Percentiles rank a stretch among this genome's conserved stretches.
Evolutionary conservation across 768 basidiomycete genomes (phyloP).

Genomic region (Leucogyrophana mollusca): DNA sequence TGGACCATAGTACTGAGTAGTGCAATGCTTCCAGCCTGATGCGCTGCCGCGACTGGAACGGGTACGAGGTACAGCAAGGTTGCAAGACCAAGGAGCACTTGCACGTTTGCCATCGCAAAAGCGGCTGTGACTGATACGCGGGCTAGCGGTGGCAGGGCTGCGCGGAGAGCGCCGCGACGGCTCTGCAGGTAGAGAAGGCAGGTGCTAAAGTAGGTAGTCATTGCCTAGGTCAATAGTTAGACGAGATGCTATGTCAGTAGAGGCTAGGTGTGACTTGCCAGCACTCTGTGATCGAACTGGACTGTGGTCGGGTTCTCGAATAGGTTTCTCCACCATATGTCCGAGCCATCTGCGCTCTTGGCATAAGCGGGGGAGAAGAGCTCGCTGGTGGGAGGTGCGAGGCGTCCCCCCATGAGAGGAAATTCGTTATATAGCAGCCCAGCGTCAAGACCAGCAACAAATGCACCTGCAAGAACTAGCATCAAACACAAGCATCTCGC

Average conservation of each 20-base stretch:
- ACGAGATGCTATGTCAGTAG: neutral
- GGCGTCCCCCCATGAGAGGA: slow-evolving; percentile 88
- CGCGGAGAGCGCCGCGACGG: slow-evolving; percentile 44
- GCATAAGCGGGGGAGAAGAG: slow-evolving; percentile 79
- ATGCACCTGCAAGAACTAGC: slow-evolving; percentile 65
- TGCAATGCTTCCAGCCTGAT: slow-evolving; percentile 93
- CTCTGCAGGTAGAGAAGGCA: slow-evolving; percentile 62
- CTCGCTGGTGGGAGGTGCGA: slow-evolving; percentile 81
- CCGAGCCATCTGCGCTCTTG: slow-evolving; percentile 62
- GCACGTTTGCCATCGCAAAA: slow-evolving; percentile 81
- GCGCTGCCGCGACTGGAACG: slow-evolving; percentile 85
- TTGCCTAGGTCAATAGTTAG: slow-evolving; percentile 53
- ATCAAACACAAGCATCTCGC: slow-evolving; percentile 1
- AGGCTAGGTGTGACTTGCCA: slow-evolving; percentile 51
- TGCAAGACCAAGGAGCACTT: slow-evolving; percentile 72
- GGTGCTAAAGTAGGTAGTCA: slow-evolving; percentile 75
- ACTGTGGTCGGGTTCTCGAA: slow-evolving; percentile 98
- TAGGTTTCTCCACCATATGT: slow-evolving; percentile 94
- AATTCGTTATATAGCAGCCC: slow-evolving; percentile 98
- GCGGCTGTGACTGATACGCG: slow-evolving; percentile 52
- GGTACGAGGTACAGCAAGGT: slow-evolving; percentile 94
- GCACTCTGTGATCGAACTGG: slow-evolving; percentile 92
- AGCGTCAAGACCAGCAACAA: slow-evolving; percentile 96
- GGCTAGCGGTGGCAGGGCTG: slow-evolving; percentile 59
- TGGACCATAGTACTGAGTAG: slow-evolving; percentile 84